phyloP scores from a whole-genome alignment of 2,329 filamentous ascomycete species.

The Pseudocercospora pini-densiflorae region DNA sequence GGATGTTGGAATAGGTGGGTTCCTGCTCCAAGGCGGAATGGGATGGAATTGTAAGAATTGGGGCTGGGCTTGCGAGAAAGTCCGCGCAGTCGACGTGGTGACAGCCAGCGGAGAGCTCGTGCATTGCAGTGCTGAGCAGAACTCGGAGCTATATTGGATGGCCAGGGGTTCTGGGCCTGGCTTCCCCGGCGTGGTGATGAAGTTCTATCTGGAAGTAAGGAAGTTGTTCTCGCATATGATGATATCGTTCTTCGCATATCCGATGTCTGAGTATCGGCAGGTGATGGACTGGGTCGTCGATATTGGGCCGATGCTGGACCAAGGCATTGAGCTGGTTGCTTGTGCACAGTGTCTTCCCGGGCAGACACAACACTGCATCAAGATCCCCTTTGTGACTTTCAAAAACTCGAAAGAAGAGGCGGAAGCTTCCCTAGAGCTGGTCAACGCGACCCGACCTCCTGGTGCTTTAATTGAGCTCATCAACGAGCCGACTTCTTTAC shows the following conservation, averaged over 20 bases:
- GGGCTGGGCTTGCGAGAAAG: constrained; percentile 59
- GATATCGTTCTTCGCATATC: constrained; percentile 53
- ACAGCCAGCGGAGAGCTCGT: constrained; percentile 50
- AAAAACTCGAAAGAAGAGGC: background rate
- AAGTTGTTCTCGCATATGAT: constrained; percentile 33
- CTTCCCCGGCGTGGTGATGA: constrained; percentile 59
- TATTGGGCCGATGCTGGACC: constrained; percentile 42
- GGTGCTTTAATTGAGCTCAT: constrained; percentile 45
- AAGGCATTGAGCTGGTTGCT: constrained; percentile 48
- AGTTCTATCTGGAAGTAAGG: constrained; percentile 53
- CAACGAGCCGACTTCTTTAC: constrained; percentile 48
- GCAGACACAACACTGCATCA: constrained; percentile 2
- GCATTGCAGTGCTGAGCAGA: constrained; percentile 44
- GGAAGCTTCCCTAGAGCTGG: constrained; percentile 1
- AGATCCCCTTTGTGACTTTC: constrained; percentile 2
- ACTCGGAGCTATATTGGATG: constrained; percentile 56
- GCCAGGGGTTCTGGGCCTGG: constrained; percentile 54
- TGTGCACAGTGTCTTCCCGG: constrained; percentile 2
- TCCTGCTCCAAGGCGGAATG: constrained; percentile 62
- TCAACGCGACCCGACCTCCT: background rate
- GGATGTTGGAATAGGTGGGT: constrained; percentile 62
- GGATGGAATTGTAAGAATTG: constrained; percentile 64
- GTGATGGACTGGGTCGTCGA: constrained; percentile 55
- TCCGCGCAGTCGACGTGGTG: constrained; percentile 54
- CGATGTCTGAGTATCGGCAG: constrained; percentile 49